Evolutionary conservation across 345 rosid genomes (phyloP).

Genomic region (Trapa bicornis): DNA sequence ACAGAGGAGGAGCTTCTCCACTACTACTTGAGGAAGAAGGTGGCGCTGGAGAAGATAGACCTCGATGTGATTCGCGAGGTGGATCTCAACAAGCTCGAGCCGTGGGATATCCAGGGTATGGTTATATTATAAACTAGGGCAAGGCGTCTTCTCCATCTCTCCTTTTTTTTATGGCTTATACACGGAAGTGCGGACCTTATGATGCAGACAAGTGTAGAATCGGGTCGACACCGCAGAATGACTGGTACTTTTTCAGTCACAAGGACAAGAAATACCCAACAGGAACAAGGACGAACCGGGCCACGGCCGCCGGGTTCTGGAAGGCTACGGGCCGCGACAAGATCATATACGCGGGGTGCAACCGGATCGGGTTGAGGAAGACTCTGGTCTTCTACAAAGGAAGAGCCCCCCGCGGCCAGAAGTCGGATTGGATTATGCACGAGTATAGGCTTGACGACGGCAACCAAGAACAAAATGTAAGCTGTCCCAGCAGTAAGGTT

Average conservation of each 20-base stretch:
- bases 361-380: slow-evolving; percentile 78
- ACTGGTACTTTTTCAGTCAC: slow-evolving; percentile 97
- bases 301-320: slow-evolving; percentile 92
- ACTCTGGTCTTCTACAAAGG: slow-evolving; percentile 87
- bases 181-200: no score
- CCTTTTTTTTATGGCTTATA: no score
- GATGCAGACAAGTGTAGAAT: slow-evolving; percentile 74
- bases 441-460: slow-evolving; percentile 83
- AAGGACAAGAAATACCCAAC: slow-evolving; percentile 96
- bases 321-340: slow-evolving; percentile 96
- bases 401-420: slow-evolving; percentile 89
- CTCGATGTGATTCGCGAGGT: slow-evolving; percentile 93
- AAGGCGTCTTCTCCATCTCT: no score
- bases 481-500: slow-evolving; percentile 1
- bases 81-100: slow-evolving; percentile 97
- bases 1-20: slow-evolving; percentile 95
- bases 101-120: slow-evolving; percentile 96
- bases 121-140: not conserved
- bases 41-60: slow-evolving; percentile 70
- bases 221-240: slow-evolving; percentile 88
- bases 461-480: slow-evolving; percentile 27
- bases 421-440: slow-evolving; percentile 99
- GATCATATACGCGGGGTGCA: slow-evolving; percentile 60
- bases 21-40: slow-evolving; percentile 85
- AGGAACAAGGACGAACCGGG: slow-evolving; percentile 87